Conservation (phyloP, 306 rosid genomes). For the Inga oerstediana region DNA sequence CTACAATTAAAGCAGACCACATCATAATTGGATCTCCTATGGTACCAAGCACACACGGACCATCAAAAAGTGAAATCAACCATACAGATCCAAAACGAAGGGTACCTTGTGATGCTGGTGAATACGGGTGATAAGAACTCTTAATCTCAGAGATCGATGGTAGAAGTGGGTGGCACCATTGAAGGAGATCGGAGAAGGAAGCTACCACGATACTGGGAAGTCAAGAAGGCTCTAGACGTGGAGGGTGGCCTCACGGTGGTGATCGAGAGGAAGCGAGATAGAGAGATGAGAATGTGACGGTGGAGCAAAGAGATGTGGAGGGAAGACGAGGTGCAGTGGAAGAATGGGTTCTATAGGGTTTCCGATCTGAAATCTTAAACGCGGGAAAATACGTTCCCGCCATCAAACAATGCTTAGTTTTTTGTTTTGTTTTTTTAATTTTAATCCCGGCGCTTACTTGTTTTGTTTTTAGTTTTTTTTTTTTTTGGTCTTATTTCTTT, state of each 20-base stretch:
- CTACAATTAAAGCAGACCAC: not conserved
- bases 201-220: too few species aligned
- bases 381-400: slow-evolving; percentile 18
- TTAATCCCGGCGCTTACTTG: too few species aligned
- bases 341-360: not conserved
- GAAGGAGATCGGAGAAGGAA: not conserved
- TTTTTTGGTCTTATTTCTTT: too few species aligned
- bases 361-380: not conserved
- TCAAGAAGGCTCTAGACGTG: not conserved
- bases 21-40: not conserved
- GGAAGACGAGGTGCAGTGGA: not conserved
- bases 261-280: not conserved
- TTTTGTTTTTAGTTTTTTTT: too few species aligned
- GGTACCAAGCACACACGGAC: not conserved
- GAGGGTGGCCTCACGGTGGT: not conserved
- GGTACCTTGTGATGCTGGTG: not conserved
- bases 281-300: not conserved
- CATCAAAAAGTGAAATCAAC: not conserved
- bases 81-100: not conserved
- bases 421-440: too few species aligned
- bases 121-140: not conserved
- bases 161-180: not conserved
- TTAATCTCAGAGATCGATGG: not conserved
- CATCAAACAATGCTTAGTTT: not conserved
- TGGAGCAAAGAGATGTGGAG: not conserved